A percentile compares a stretch with the other conserved stretches of the same genome.
Conservation (phyloP, 2,329 filamentous ascomycete genomes). For the Delphinella strobiligena region DNA sequence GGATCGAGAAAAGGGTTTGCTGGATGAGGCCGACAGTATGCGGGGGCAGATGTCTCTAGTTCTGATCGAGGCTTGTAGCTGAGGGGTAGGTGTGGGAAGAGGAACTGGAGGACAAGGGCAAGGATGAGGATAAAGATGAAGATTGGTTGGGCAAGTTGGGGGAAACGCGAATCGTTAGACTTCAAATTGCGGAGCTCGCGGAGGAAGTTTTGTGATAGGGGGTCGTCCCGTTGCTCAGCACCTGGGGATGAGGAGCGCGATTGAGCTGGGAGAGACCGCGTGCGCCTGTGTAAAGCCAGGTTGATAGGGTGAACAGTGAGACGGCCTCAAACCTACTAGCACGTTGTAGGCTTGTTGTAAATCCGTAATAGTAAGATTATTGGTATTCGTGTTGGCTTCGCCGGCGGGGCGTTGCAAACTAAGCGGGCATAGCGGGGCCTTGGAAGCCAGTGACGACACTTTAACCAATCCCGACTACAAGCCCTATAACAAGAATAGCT, state of each 20-base stretch:
- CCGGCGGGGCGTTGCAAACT: slow-evolving; percentile 1
- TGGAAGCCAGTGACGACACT: slow-evolving; percentile 1
- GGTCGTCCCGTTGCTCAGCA: slow-evolving; percentile 5
- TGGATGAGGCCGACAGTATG: slow-evolving; percentile 11
- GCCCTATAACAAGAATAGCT: not conserved
- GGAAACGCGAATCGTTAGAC: not conserved
- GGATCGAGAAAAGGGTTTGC: slow-evolving; percentile 23
- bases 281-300: slow-evolving; percentile 10
- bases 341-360: not conserved
- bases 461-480: not conserved
- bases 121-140: slow-evolving; percentile 13
- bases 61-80: slow-evolving; percentile 3
- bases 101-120: slow-evolving; percentile 14
- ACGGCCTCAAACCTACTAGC: slow-evolving; percentile 6
- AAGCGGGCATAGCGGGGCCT: not conserved
- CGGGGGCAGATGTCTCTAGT: slow-evolving; percentile 3
- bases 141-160: not conserved
- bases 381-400: slow-evolving; percentile 1
- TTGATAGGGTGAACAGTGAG: slow-evolving; percentile 10
- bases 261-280: slow-evolving; percentile 11
- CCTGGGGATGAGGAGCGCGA: slow-evolving; percentile 8
- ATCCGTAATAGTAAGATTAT: not conserved
- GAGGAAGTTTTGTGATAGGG: slow-evolving; percentile 15
- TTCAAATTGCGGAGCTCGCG: slow-evolving; percentile 15
- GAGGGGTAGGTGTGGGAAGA: slow-evolving; percentile 12